Evolutionary conservation across 495 filamentous ascomycete genomes (phyloP), one percentile per base, ranked within the genome.

Genomic region (Penicillium dipodomyicola): DNA sequence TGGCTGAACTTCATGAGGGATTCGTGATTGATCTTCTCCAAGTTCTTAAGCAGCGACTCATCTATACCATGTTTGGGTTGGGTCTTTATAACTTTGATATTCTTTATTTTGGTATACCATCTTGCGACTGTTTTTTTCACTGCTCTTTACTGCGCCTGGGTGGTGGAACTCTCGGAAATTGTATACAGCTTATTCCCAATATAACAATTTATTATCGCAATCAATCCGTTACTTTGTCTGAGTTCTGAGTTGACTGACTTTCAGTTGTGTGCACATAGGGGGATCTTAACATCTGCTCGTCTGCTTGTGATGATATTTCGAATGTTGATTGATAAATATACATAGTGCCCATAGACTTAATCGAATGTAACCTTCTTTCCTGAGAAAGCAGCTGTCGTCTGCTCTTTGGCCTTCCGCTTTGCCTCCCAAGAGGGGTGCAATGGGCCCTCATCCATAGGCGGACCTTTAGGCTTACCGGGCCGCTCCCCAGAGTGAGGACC

Each of bases 381-480:
- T 67, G 87, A 71, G 61, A 94, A 96, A 9, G 80, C 75, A 37
- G 83, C 82, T 22, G 82, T 67, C 62, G 78, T 66, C 67, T 78
- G 67, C 72, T 92, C 90, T 72, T 97, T 97, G 15, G 85, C 87
- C 74, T 86, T 87, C 77, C 85, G 88, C 42, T 87, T 89, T 7
- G 94, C 94, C 72, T 90, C 87, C 94, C 94, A 98, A 51, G 87
- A 92, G 10, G 94, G 94, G 83, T 98, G 94, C 63, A 97, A 68
- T 7, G 86, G 77, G 67, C 87, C 89, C 61, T 81, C 75, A 62
- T 80, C 83, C 63, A 74, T 75, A 0, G 73, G 64, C 46, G 75
- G 75, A 40, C 42, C 64, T 17, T 72, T 73, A 1, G 72, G 63
- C 58, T 76, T 78, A 39, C 52, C 23, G 20, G 58, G 27, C 3